Evolutionary conservation across 2,329 filamentous ascomycete species (phyloP).

Genomic region (Apiospora malaysiana): DNA sequence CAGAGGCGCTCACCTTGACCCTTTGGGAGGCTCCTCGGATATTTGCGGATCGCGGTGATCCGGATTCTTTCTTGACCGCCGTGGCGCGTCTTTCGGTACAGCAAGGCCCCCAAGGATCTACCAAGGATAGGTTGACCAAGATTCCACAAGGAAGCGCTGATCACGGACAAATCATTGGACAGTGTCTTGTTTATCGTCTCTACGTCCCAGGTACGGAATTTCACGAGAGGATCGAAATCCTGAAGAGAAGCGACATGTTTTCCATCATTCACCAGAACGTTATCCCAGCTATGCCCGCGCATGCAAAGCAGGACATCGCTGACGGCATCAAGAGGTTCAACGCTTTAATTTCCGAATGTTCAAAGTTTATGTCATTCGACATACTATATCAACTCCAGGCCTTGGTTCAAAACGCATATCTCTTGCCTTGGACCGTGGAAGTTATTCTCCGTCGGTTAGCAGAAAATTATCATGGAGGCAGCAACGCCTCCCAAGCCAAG

Average conservation of each 20-base stretch:
- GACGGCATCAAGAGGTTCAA: conserved; percentile 42
- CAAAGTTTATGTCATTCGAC: conserved; percentile 52
- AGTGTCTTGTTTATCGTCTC: conserved; percentile 54
- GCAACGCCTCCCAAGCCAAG: not conserved
- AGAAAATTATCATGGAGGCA: conserved; percentile 31
- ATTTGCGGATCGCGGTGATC: conserved; percentile 43
- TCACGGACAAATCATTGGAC: conserved; percentile 39
- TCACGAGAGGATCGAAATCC: conserved; percentile 34
- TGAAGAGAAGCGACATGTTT: conserved; percentile 37
- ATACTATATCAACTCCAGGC: conserved; percentile 68
- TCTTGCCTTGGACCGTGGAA: conserved; percentile 60
- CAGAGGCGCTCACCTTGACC: conserved; percentile 52
- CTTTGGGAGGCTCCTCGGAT: conserved; percentile 58
- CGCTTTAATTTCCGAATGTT: conserved; percentile 35
- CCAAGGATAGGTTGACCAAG: not conserved
- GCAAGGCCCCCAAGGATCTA: conserved; percentile 4
- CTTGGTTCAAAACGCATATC: conserved; percentile 66
- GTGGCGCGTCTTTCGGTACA: conserved; percentile 26
- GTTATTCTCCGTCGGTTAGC: conserved; percentile 53
- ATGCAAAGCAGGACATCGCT: conserved; percentile 28
- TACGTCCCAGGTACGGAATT: conserved; percentile 35
- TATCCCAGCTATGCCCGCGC: conserved; percentile 25
- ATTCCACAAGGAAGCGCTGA: not conserved
- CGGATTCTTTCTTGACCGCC: conserved; percentile 22
- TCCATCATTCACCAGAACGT: conserved; percentile 32